These are phyloP conservation scores for Eragrostis tef DNA, from an alignment of 202 grass and related monocot species.

Conservation along the genomic window DNA sequence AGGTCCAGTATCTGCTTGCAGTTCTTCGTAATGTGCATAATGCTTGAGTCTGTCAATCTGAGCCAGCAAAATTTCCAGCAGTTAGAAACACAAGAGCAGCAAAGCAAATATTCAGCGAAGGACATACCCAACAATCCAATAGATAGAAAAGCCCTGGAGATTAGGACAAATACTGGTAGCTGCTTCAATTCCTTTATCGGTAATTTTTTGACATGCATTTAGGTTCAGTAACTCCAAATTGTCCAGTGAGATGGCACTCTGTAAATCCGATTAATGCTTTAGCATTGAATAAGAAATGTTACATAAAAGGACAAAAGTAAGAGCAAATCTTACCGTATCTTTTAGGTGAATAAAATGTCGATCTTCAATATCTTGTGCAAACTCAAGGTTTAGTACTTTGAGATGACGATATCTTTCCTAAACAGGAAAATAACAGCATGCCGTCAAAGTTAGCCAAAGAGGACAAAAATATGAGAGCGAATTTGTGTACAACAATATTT, in stretches of 20 bases:
- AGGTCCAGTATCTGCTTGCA: slow-evolving; percentile 72
- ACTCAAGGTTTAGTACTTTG: slow-evolving; percentile 82
- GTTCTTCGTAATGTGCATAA: slow-evolving; percentile 61
- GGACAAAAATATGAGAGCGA: not conserved
- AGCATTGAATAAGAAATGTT: not conserved
- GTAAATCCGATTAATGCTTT: slow-evolving; percentile 12
- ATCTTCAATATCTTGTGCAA: slow-evolving; percentile 83
- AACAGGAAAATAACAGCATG: slow-evolving; percentile 17
- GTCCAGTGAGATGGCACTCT: slow-evolving; percentile 61
- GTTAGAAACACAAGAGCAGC: slow-evolving; percentile 30
- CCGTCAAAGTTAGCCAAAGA: slow-evolving; percentile 12
- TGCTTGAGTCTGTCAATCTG: slow-evolving; percentile 73
- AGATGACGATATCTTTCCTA: slow-evolving; percentile 72
- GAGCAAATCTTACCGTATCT: slow-evolving; percentile 57
- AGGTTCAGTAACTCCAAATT: slow-evolving; percentile 74
- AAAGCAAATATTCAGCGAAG: slow-evolving; percentile 37
- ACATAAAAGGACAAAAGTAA: slow-evolving; percentile 22
- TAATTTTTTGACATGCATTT: slow-evolving; percentile 88
- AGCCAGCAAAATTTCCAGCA: slow-evolving; percentile 19
- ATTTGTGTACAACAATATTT: not conserved
- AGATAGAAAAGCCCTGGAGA: slow-evolving; percentile 58
- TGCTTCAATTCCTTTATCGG: slow-evolving; percentile 86
- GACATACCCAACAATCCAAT: slow-evolving; percentile 87
- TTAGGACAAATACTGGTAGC: slow-evolving; percentile 68
- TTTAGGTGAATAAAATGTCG: slow-evolving; percentile 74